phyloP scores from a whole-genome alignment of 371 early-diverging fungal species.

The Zopfochytrium polystomum region DNA sequence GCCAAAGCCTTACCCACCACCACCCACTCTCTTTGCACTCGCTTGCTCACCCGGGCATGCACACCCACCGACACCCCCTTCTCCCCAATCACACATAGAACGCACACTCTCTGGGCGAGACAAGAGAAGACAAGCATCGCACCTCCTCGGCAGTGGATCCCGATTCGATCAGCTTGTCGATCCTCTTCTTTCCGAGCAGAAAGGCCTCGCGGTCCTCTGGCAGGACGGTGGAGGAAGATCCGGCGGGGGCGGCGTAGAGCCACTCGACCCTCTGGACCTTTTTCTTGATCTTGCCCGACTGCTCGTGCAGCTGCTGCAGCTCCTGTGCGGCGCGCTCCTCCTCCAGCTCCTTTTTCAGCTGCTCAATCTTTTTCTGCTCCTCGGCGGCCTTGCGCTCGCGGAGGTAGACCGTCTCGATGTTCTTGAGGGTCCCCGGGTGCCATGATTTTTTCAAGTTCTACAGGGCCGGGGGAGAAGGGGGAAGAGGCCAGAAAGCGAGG shows the following conservation, averaged over 20 bases:
- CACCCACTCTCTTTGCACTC: no score
- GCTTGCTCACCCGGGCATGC: no score
- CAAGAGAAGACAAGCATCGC: conserved; percentile 4
- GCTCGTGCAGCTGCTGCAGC: conserved; percentile 75
- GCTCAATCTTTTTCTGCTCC: conserved; percentile 81
- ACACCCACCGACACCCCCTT: no score
- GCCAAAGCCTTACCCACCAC: no score
- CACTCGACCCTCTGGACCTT: conserved; percentile 77
- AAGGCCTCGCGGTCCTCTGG: conserved; percentile 80
- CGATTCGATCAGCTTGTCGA: conserved; percentile 62
- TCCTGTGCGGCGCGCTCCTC: conserved; percentile 89
- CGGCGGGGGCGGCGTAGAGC: conserved; percentile 86
- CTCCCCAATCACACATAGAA: no score
- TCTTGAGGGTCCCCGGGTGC: conserved; percentile 90
- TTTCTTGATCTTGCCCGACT: conserved; percentile 54
- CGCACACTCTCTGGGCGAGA: background rate
- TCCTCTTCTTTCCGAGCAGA: conserved; percentile 82
- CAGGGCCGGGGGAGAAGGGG: no score
- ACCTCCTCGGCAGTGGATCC: conserved; percentile 33
- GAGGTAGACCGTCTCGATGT: conserved; percentile 90
- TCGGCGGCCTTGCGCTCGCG: conserved; percentile 79
- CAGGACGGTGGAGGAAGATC: conserved; percentile 36
- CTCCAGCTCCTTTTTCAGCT: conserved; percentile 84
- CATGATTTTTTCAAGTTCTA: conserved; percentile 94
- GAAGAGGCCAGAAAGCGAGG: background rate